These are phyloP conservation scores for Endogone sp. DNA, from an alignment of 192 early-diverging fungal genomes.

Conservation along the genomic window DNA sequence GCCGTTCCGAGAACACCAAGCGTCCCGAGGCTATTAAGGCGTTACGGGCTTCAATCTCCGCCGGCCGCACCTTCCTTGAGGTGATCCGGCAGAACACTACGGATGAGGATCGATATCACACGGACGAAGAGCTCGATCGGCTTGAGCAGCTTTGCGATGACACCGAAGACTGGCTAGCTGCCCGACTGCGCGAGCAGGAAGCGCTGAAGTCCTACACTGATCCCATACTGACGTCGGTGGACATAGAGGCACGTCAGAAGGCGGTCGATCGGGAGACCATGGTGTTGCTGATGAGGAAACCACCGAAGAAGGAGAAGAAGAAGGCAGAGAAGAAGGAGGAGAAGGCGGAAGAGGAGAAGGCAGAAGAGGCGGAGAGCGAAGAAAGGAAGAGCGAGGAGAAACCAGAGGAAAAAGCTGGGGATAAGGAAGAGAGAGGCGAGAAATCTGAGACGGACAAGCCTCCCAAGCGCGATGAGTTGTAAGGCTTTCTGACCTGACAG, in stretches of 20 bases:
- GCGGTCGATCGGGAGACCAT: constrained; percentile 49
- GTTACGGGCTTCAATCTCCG: constrained; percentile 26
- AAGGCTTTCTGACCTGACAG: constrained; percentile 26
- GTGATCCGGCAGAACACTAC: constrained; percentile 36
- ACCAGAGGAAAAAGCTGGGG: constrained; percentile 20
- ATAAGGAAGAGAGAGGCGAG: constrained; percentile 20
- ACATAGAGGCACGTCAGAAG: constrained; percentile 47
- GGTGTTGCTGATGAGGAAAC: constrained; percentile 55
- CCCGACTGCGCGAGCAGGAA: constrained; percentile 55
- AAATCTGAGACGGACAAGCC: constrained; percentile 6
- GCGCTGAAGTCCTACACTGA: constrained; percentile 50
- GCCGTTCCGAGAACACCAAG: constrained; percentile 39
- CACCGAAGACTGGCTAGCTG: constrained; percentile 61
- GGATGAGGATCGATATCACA: constrained; percentile 53
- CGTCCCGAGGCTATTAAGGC: constrained; percentile 40
- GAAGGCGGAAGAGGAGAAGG: constrained; percentile 4
- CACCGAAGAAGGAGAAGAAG: constrained; percentile 40
- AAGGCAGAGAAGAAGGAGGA: constrained; percentile 22
- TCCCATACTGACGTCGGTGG: constrained; percentile 58
- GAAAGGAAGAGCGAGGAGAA: constrained; percentile 20
- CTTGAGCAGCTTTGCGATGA: constrained; percentile 49
- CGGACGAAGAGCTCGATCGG: constrained; percentile 47
- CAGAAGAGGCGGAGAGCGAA: constrained; percentile 11
- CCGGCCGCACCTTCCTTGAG: constrained; percentile 35
- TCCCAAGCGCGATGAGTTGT: constrained; percentile 15